Base-by-base conservation (phyloP, 1,284 basidiomycete genomes). In the Pseudozyma tsukubaensis region DNA sequence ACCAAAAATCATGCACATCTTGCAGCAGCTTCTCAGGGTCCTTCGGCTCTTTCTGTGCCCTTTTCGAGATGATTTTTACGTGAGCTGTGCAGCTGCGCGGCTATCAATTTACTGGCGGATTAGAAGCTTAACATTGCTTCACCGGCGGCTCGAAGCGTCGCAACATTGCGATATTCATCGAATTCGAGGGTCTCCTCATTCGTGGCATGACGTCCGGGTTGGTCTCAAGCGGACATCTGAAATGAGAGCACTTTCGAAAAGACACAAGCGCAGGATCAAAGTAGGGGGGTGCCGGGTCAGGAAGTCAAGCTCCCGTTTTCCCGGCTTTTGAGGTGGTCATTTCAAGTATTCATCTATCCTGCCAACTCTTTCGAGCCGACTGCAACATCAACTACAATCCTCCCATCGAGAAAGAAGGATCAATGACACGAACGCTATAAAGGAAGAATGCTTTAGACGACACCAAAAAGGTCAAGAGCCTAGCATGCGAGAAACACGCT, bases 231-330 rank as follows among this genome's bases (percentile, higher is more conserved):
- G 32, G 34, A 39, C 32, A 29, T 37, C 35, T 9, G 19, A 34
- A 44, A 14, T 35, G n/a, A 19, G 11, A 32, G 19, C 24, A 39
- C 11, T 16, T 13, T 24, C 18, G 9, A 21, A 32, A 12, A 19
- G 16, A 7, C 43, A 40, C 35, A 29, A 11, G 35, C 36, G 53
- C 58, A 61, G 16, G 14, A 10, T 19, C 39, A n/a, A 45, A 29
- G 40, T 32, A 50, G 59, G 21, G 19, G 39, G 58, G 63, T 62
- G 59, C 59, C 45, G 53, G 69, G 69, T 66, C 59, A 59, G 59
- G 43, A 52, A 58, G 65, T 64, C 60, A 54, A 51, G 57, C 65
- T 58, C 40, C 59, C 64, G 47, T 72, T 68, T 72, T 63, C 70
- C 70, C 58, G 52, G 60, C 57, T 70, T 70, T 70, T 70, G 67